phyloP scores from a whole-genome alignment of 345 rosid genomes.

The Aethionema arabicum region DNA sequence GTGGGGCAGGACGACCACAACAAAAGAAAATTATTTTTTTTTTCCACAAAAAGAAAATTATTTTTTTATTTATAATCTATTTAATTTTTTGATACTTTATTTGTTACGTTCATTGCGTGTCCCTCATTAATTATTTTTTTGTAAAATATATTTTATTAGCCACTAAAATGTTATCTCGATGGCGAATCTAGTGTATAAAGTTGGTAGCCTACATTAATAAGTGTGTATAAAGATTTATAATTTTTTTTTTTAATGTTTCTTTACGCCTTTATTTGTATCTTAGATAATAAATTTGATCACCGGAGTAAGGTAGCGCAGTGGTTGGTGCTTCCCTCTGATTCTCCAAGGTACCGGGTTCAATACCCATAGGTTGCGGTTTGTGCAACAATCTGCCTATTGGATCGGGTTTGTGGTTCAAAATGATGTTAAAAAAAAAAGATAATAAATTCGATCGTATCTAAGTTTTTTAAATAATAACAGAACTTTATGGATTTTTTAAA shows the following conservation, averaged over 20 bases:
- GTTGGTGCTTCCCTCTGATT: too few relatives aligned
- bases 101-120: constrained; percentile 15
- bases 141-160: neutral
- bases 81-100: too few relatives aligned
- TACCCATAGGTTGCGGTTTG: too few relatives aligned
- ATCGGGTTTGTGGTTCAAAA: too few relatives aligned
- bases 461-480: too few relatives aligned
- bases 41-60: constrained; percentile 19
- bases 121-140: constrained; percentile 1
- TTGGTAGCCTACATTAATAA: neutral
- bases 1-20: constrained; percentile 39
- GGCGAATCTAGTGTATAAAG: constrained; percentile 15
- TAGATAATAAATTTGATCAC: neutral
- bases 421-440: too few relatives aligned
- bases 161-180: constrained; percentile 23
- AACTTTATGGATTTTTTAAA: too few relatives aligned
- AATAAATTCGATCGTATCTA: too few relatives aligned
- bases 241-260: neutral
- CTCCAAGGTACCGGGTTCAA: too few relatives aligned
- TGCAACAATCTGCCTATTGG: too few relatives aligned
- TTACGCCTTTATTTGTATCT: neutral
- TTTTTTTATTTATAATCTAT: too few relatives aligned
- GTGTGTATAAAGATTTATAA: neutral
- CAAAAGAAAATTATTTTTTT: constrained; percentile 6
- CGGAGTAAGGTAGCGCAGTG: too few relatives aligned